A percentile compares a stretch with the other conserved stretches of the same genome.
Evolutionary conservation across 345 rosid genomes (phyloP).

Genomic region (Salix brachista): DNA sequence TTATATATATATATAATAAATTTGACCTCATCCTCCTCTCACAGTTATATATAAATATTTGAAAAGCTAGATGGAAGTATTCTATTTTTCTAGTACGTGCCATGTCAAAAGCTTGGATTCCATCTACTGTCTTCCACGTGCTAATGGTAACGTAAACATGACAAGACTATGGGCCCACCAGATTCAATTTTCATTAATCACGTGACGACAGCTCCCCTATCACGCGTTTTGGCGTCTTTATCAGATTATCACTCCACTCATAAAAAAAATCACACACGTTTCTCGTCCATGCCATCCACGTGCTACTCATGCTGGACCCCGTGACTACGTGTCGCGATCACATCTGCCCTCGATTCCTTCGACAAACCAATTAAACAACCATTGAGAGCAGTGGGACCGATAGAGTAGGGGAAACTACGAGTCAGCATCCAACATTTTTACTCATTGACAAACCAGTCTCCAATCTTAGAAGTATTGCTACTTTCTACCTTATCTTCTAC

Average conservation of each 20-base stretch:
- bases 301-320: neutral
- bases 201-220: slow-evolving; percentile 8
- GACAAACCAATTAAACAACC: neutral
- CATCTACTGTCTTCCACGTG: neutral
- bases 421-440: neutral
- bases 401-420: neutral
- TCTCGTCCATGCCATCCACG: slow-evolving; percentile 22
- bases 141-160: neutral
- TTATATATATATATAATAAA: too few species aligned
- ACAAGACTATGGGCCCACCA: neutral
- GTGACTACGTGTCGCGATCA: slow-evolving; percentile 10
- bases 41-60: too few species aligned
- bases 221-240: slow-evolving; percentile 28
- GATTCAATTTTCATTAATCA: neutral
- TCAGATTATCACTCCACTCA: neutral
- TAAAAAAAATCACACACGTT: slow-evolving; percentile 13
- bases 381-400: too few species aligned
- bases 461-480: neutral
- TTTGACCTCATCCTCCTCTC: too few species aligned
- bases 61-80: neutral
- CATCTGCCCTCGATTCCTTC: neutral
- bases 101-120: too few species aligned
- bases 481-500: neutral
- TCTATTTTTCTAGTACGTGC: too few species aligned
- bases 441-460: neutral